phyloP scores from a whole-genome alignment of 352 stramenopile species.

The Pythium monospermum region DNA sequence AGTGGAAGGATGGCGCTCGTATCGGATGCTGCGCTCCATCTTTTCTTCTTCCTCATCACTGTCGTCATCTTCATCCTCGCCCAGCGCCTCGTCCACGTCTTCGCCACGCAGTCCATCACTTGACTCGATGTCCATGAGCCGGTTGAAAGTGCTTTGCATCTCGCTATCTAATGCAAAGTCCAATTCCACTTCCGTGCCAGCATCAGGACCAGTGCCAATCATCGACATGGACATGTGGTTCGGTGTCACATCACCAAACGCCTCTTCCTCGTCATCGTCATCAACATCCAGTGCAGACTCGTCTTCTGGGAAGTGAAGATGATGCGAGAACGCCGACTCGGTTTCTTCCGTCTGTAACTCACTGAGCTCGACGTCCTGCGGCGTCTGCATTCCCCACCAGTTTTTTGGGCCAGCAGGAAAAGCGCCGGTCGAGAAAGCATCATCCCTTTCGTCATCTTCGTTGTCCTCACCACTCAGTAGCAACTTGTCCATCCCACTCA shows the following conservation, averaged over 20 bases:
- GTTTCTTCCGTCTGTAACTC: conserved; percentile 77
- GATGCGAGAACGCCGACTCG: conserved; percentile 60
- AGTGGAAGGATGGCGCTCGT: not conserved
- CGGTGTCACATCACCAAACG: too few relatives aligned
- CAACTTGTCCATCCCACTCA: not conserved
- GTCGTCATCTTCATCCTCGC: conserved; percentile 27
- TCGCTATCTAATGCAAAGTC: conserved; percentile 75
- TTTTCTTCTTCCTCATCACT: conserved; percentile 33
- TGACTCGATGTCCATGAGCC: conserved; percentile 60
- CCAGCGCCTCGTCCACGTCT: not conserved
- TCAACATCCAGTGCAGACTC: conserved; percentile 16
- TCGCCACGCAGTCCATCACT: conserved; percentile 20
- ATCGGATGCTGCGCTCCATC: not conserved
- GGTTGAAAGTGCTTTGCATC: conserved; percentile 69
- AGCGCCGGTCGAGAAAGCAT: conserved; percentile 38
- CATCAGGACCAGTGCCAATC: conserved; percentile 57
- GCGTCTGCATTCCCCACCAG: conserved; percentile 61
- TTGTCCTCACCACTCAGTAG: conserved; percentile 10
- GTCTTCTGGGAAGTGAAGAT: conserved; percentile 45
- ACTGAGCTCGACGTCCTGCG: conserved; percentile 60
- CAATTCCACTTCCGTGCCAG: conserved; percentile 76
- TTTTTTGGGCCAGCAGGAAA: conserved; percentile 69
- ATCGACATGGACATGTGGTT: conserved; percentile 81
- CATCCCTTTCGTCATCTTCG: conserved; percentile 36
- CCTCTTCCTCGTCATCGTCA: conserved; percentile 21